Base-by-base conservation (phyloP, 176 grass and related monocot genomes). In the Cocos nucifera region DNA sequence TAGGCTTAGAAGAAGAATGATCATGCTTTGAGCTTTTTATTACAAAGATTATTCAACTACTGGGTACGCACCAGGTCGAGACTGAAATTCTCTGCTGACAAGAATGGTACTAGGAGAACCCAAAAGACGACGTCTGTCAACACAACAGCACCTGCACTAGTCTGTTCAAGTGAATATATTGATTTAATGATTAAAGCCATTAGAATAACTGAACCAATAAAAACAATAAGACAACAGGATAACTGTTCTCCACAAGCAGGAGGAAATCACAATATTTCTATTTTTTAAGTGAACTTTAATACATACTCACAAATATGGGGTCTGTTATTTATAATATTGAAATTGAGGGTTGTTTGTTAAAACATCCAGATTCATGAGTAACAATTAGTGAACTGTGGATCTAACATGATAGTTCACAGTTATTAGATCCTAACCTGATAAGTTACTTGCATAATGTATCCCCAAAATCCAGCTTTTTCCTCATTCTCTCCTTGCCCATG, bases 71-170 rank as follows among this genome's bases (percentile, higher is more conserved):
- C 67, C 54, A 70, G 15, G 55, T 70, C 67, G 15, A 59, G 32
- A 22, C 54, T 70, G 56, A 70, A 70, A 70, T 70, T 54, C 17
- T 70, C 29, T 2, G 49, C 32, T 9, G 54, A 70, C 19, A 70
- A 53, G 59, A 70, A 58, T 50, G 67, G 67, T 26, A 70, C 67
- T 15, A 70, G 67, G 17, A 70, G 54, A 3, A 29, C 67, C 67
- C 67, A 70, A 49, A 70, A 70, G 32, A 70, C 30, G 0, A 70
- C 49, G 8, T 70, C 67, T 4, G 56, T 59, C 67, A 67, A 54
- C 6, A 35, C 24, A 32, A 56, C 65, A 56, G 65, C 50, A 67
- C 65, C 65, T 67, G 65, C 65, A 67, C 65, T 67, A 67, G 65
- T 67, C 65, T 67, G 50, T 39, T 55, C 26, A 67, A 67, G 51